Evolutionary conservation across 225 moss, liverwort and hornwort genomes (phyloP), one percentile per base, ranked within the genome.

Genomic region (Pleurozium schreberi): DNA sequence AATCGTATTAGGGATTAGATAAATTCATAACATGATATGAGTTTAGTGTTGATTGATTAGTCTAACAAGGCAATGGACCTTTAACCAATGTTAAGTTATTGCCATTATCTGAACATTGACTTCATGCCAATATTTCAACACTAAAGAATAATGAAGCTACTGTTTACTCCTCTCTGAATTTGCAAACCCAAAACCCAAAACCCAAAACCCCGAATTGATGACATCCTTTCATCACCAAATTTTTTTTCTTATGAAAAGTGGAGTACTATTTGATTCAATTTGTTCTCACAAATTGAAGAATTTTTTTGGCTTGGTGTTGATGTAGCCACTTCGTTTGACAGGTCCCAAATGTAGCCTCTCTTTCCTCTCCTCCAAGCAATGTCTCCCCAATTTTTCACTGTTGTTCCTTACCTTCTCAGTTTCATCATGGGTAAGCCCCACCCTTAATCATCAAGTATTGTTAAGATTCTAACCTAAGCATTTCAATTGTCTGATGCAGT

Each of bases 371-470:
- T 99, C 28, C 86, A 90, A 85, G 88, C 68, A 55, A 36, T 92
- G 10, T 93, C 98, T 36, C 63, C 94, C 10, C 89, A 86, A 67
- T 61, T 93, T 40, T 95, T 96, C 83, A 36, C 86, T 66, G 34
- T 84, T 25, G 49, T 94, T 60, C 98, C 98, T 36, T 99, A 92
- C 75, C 87, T 96, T 60, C 91, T 99, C 70, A 93, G 97, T 92
- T 97, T 96, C 87, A 95, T 93, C 31, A 69, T 97, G 93, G 98
- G 98, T 99, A 95, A 81, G 89, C 40, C n/a, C 25, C 9, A 57
- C 43, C 67, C 38, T 31, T 18, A 28, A 62, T 30, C 62, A 27
- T 50, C 49, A 13, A 80, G 43, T 80, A 80, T 60, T 31, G 19
- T 8, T 8, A 85, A 71, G 34, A 58, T 34, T 43, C 18, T 34